A percentile compares a stretch with the other conserved stretches of the same genome.
Conservation (phyloP, 768 basidiomycete species). For the Mycena latifolia region DNA sequence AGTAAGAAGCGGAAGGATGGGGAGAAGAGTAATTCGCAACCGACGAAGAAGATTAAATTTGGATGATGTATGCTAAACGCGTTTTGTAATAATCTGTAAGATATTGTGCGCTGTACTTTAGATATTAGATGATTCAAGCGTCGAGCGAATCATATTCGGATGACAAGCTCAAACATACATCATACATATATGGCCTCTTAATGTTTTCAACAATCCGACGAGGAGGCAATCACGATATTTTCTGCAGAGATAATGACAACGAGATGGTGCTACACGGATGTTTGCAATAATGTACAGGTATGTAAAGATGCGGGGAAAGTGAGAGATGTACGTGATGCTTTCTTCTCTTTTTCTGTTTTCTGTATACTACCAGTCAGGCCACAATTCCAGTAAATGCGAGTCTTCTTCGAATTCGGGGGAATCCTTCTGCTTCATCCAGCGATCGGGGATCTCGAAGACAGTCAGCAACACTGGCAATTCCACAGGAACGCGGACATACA, state of each 20-base stretch:
- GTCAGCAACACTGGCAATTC: neutral
- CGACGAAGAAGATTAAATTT: constrained; percentile 76
- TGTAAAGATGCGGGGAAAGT: constrained; percentile 17
- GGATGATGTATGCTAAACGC: constrained; percentile 51
- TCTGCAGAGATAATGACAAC: no score
- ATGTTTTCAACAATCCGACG: no score
- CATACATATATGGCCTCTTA: no score
- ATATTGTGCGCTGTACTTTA: constrained; percentile 18
- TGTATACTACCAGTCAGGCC: constrained; percentile 77
- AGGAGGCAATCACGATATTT: no score
- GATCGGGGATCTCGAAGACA: constrained; percentile 77
- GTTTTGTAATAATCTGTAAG: constrained; percentile 40
- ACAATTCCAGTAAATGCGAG: constrained; percentile 65
- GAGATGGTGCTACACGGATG: no score
- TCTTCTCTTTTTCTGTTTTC: no score
- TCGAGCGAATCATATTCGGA: no score
- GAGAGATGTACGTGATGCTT: neutral
- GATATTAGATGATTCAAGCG: constrained; percentile 13
- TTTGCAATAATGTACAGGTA: neutral
- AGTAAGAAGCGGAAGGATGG: constrained; percentile 83
- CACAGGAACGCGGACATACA: constrained; percentile 56
- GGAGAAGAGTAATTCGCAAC: constrained; percentile 73
- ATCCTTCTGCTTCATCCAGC: constrained; percentile 92
- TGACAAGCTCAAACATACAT: no score
- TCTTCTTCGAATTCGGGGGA: constrained; percentile 78